A percentile compares a stretch with the other conserved stretches of the same genome.
These are phyloP conservation scores for Nakaseomyces bracarensis DNA, from an alignment of 1,139 yeast genomes.

Conservation along the genomic window DNA sequence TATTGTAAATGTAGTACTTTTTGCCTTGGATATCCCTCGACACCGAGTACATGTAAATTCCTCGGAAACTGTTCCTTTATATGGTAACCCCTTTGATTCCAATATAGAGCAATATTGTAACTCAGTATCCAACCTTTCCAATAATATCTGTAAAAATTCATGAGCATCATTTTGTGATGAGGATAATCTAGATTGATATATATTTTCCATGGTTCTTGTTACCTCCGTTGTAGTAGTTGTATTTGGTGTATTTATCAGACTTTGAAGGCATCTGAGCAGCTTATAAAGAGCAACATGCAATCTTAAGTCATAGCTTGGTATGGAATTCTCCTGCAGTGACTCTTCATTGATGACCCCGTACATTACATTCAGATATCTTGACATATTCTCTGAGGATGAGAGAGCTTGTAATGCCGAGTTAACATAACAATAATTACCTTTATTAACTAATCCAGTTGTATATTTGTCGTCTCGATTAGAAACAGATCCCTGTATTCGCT, in stretches of 20 bases:
- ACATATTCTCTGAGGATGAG: conserved; percentile 57
- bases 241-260: conserved; percentile 45
- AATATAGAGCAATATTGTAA: conserved; percentile 31
- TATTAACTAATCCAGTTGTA: conserved; percentile 76
- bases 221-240: conserved; percentile 73
- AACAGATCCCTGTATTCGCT: not conserved
- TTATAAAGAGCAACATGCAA: conserved; percentile 13
- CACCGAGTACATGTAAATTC: conserved; percentile 66
- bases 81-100: conserved; percentile 39
- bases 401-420: conserved; percentile 86
- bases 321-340: not conserved
- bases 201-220: conserved; percentile 61
- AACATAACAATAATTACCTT: conserved; percentile 86
- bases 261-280: conserved; percentile 40
- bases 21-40: conserved; percentile 51
- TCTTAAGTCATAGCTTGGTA: not conserved
- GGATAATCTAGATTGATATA: conserved; percentile 70
- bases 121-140: conserved; percentile 73
- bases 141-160: conserved; percentile 70
- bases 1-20: conserved; percentile 57
- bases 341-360: conserved; percentile 25
- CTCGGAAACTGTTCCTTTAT: conserved; percentile 57
- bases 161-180: conserved; percentile 92
- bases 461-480: conserved; percentile 58
- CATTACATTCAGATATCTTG: conserved; percentile 48